phyloP scores from a whole-genome alignment of 345 rosid species.

The Linum usitatissimum region DNA sequence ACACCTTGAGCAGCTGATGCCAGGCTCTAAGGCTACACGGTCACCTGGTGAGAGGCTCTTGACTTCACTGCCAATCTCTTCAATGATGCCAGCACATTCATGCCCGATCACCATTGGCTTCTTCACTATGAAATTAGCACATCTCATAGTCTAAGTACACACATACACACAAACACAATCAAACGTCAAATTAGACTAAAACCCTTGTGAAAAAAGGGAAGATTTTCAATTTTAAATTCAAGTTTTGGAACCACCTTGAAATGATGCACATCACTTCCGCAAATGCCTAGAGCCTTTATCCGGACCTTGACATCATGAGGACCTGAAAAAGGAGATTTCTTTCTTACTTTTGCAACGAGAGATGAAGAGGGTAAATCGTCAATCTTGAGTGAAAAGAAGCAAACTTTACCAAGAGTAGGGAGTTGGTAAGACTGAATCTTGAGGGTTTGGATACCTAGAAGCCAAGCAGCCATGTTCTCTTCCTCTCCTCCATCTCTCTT shows the following conservation, averaged over 20 bases:
- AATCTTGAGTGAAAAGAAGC: background rate
- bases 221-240: too few species aligned
- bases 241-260: slow-evolving; percentile 31
- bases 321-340: slow-evolving; percentile 13
- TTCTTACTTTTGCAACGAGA: too few species aligned
- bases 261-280: slow-evolving; percentile 59
- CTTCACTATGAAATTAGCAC: slow-evolving; percentile 69
- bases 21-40: slow-evolving; percentile 86
- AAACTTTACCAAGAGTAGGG: slow-evolving; percentile 37
- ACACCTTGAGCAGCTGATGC: slow-evolving; percentile 76
- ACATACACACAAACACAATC: slow-evolving; percentile 8
- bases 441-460: slow-evolving; percentile 43
- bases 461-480: slow-evolving; percentile 57
- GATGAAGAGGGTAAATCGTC: background rate
- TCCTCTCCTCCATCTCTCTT: slow-evolving; percentile 17
- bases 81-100: slow-evolving; percentile 87
- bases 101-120: slow-evolving; percentile 97
- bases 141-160: slow-evolving; percentile 59
- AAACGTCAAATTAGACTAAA: background rate
- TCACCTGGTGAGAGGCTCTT: slow-evolving; percentile 57
- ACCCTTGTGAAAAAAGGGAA: background rate
- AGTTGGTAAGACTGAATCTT: slow-evolving; percentile 46
- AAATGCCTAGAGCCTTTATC: slow-evolving; percentile 55
- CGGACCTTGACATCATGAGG: slow-evolving; percentile 43
- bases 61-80: slow-evolving; percentile 73